Evolutionary conservation across 345 rosid genomes (phyloP), one percentile per base, ranked within the genome.

Genomic region (Populus nigra): DNA sequence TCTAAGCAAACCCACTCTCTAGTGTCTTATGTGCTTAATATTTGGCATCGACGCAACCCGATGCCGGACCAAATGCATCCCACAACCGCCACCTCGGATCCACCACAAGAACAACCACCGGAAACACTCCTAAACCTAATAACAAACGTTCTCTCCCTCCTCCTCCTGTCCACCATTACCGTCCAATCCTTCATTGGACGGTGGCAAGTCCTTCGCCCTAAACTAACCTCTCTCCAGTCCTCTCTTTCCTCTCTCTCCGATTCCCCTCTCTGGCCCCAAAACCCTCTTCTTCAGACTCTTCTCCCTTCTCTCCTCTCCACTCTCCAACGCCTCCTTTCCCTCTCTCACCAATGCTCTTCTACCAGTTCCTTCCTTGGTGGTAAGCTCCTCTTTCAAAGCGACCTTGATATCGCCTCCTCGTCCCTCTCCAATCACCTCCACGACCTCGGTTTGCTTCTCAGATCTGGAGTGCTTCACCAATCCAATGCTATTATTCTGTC

Each of bases 341-440:
- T 93, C 86, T 88, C 87, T 45, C 81, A 82, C 77, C 92, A 90
- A 81, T 87, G 90, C 77, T 62, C 86, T 68, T 67, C 85, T 22
- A 81, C 80, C 80, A 69, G 79, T 47, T 79, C 91, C 65, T 85
- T 90, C 86, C 73, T 85, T 73, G 92, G 92, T 76, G 94, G 94
- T 35, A 93, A 93, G 86, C 94, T 93, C 41, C 84, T 83, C 53
- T 89, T 91, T 87, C 98, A 93, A 85, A 91, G 96, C 85, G 98
- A 93, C 86, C 96, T 93, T 75, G 96, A 93, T 75, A 91, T 91
- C n/a, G 87, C 91, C 72, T 85, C 93, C 25, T 72, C 92, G 22
- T 79, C 93, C 4, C 90, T 93, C 59, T 84, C 93, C 2, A 83
- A 63, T 66, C 92, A 88, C 77, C 87, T 90, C 68, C 87, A 83